Base-by-base conservation (phyloP, 345 rosid species). In the Arabidopsis suecica region DNA sequence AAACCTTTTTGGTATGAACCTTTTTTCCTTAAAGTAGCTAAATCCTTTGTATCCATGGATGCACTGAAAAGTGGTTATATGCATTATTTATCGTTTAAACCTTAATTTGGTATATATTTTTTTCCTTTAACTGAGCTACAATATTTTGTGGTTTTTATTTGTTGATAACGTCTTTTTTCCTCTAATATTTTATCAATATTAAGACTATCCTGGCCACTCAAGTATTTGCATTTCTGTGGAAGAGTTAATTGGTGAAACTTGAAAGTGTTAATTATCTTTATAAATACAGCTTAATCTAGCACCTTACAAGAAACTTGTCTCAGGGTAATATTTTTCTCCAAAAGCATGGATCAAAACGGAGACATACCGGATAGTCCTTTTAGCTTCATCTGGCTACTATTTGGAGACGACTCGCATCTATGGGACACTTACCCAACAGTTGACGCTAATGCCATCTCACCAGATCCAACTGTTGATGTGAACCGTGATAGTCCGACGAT, bases 381-480 rank as follows among this genome's bases (percentile, higher is more conserved):
- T 28, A 69, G 80, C 59, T 69, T 34, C 47, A 65, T 23, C 16
- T 4, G 38, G 34, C 60, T 76, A 36, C 68, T 76, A 16, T 23
- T 8, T 42, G 80, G 65, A 54, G 80, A 69, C 38, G 53, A 69
- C 7, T 76, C 75, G 80, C 16, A 69, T 1, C 68, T 4, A 5
- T 69, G 64, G 70, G 79, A 76, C 42, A 53, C 40, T 54, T 69
- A 22, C 22, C 75, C 74, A 5, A 54, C 51, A 7, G 16, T 54
- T 62, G 70, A 76, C 36, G 47, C 5, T 40, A 50, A 6, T 61
- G 23, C 16, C 11, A 67, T 18, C 18, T 18, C 51, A 75, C 20
- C 14, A 64, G 14, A 9, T 23, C 48, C 36, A 20, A 53, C 44
- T 2, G 25, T 9, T 14, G 78, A 58, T 12, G 49, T 65, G 58